phyloP scores from a whole-genome alignment of 1,284 basidiomycete species.

The Vanrija pseudolonga region DNA sequence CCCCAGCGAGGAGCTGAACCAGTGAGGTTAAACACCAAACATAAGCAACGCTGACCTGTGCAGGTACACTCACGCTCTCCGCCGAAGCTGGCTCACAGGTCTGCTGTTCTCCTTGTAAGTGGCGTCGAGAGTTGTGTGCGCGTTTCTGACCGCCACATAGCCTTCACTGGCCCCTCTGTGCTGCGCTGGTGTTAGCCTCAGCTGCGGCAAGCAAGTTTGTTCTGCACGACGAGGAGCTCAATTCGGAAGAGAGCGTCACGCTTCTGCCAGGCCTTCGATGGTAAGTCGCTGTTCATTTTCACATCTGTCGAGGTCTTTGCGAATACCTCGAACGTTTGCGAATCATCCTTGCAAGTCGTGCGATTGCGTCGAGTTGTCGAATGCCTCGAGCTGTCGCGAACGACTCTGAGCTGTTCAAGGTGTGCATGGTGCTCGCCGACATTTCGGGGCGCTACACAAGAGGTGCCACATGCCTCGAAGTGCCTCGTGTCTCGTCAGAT shows the following conservation, averaged over 20 bases:
- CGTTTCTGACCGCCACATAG: conserved; percentile 7
- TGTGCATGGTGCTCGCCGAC: too few species aligned
- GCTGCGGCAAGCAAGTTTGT: conserved; percentile 45
- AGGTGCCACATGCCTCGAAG: background rate
- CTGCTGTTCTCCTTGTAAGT: conserved; percentile 42
- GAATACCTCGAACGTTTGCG: too few species aligned
- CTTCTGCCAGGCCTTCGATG: too few species aligned
- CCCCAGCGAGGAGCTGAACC: conserved; percentile 27
- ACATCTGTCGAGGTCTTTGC: too few species aligned
- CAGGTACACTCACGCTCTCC: conserved; percentile 48
- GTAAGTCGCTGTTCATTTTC: too few species aligned
- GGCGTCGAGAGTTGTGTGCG: too few species aligned
- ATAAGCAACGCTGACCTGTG: background rate
- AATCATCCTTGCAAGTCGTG: too few species aligned
- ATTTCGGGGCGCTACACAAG: too few species aligned
- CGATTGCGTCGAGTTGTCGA: too few species aligned
- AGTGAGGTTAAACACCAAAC: conserved; percentile 10
- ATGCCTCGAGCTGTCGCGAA: too few species aligned
- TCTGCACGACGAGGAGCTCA: conserved; percentile 16
- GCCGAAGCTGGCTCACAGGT: conserved; percentile 46
- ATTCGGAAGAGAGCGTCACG: too few species aligned
- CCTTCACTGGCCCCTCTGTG: conserved; percentile 48
- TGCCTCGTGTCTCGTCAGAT: background rate
- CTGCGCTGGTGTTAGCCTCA: conserved; percentile 44
- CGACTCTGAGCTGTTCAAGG: too few species aligned